These are phyloP conservation scores for Rhytidhysteron rufulum DNA, from an alignment of 2,329 filamentous ascomycete species.

Conservation along the genomic window DNA sequence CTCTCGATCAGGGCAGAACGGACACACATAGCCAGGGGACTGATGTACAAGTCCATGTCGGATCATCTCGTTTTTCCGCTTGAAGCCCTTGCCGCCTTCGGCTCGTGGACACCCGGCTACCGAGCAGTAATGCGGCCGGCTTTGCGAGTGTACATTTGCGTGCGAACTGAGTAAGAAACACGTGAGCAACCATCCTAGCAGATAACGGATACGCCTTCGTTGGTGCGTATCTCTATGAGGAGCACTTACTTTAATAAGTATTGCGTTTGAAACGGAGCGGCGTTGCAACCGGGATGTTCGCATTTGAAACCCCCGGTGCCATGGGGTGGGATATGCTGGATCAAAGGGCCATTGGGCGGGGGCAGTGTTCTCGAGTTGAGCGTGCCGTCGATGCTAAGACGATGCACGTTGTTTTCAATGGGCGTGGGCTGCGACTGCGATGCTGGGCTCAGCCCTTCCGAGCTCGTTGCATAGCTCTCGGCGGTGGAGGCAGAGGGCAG, in stretches of 20 bases:
- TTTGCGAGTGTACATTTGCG: conserved; percentile 63
- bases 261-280: conserved; percentile 71
- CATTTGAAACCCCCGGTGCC: conserved; percentile 46
- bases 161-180: conserved; percentile 55
- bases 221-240: no score
- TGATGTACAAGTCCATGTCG: conserved; percentile 85
- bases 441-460: conserved; percentile 32
- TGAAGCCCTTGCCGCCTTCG: conserved; percentile 64
- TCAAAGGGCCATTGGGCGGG: conserved; percentile 25
- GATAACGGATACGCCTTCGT: no score
- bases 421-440: conserved; percentile 26
- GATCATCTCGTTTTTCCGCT: conserved; percentile 68
- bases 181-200: conserved; percentile 1
- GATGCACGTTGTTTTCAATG: conserved; percentile 22
- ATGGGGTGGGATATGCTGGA: conserved; percentile 26
- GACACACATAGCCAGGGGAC: conserved; percentile 92
- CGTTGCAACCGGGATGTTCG: conserved; percentile 61
- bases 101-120: conserved; percentile 55
- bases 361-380: conserved; percentile 27
- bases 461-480: conserved; percentile 33
- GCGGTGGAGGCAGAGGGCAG: conserved; percentile 26
- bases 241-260: conserved; percentile 66
- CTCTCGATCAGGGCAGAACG: conserved; percentile 89
- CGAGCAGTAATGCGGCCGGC: conserved; percentile 61
- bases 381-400: conserved; percentile 28